Evolutionary conservation across 83 land plant species (phyloP).

Genomic region (Picea engelmannii): DNA sequence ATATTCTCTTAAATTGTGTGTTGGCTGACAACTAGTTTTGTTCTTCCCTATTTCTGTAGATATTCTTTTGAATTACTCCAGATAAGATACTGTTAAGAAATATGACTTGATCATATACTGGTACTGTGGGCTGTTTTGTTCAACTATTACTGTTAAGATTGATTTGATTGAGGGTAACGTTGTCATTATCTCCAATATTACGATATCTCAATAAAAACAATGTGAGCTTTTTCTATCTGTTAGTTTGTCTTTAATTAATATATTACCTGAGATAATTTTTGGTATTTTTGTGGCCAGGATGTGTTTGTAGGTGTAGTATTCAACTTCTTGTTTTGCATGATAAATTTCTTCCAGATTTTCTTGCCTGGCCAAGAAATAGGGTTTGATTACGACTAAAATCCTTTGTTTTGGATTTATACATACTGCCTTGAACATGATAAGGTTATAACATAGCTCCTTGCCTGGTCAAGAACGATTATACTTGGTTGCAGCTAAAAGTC

Average conservation of each 20-base stretch:
- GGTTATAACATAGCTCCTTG: background rate
- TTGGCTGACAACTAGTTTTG: slow-evolving; percentile 1
- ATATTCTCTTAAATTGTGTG: background rate
- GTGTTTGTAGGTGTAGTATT: background rate
- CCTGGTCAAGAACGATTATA: too few relatives aligned
- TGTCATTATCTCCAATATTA: background rate
- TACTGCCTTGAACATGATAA: background rate
- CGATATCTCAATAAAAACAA: background rate
- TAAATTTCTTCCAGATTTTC: too few relatives aligned
- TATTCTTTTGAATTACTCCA: background rate
- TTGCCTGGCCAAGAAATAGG: too few relatives aligned
- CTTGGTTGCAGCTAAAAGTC: too few relatives aligned
- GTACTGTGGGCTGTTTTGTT: background rate
- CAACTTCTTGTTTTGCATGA: background rate
- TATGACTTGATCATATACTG: background rate
- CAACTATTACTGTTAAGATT: background rate
- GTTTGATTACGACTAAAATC: too few relatives aligned
- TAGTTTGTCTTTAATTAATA: background rate
- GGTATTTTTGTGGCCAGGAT: background rate
- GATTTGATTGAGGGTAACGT: background rate
- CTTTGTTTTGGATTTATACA: background rate
- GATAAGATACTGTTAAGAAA: slow-evolving; percentile 10
- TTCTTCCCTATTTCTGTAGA: background rate
- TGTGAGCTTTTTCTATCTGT: background rate
- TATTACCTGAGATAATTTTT: too few relatives aligned